Conservation (phyloP, 1,284 basidiomycete genomes). For the Microbotryum intermedium region DNA sequence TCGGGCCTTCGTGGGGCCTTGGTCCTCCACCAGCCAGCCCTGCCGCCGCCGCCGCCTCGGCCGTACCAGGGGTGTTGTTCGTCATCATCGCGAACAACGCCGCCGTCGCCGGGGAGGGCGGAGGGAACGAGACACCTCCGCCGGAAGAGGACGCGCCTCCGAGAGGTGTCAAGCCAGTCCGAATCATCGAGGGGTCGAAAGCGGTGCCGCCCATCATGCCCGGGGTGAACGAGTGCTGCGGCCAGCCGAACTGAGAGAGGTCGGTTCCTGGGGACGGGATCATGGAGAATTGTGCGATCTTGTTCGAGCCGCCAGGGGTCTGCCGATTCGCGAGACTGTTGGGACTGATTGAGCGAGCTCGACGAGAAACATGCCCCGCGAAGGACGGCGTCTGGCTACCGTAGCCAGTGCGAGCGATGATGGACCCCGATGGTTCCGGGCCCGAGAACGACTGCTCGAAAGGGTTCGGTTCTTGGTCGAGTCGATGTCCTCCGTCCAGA, state of each 20-base stretch:
- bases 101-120: slow-evolving; percentile 79
- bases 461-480: slow-evolving; percentile 74
- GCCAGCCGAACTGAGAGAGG: slow-evolving; percentile 55
- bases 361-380: slow-evolving; percentile 9
- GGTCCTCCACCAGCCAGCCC: slow-evolving; percentile 19
- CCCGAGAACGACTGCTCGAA: slow-evolving; percentile 86
- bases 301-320: neutral
- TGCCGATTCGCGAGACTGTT: neutral
- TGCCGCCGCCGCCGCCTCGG: slow-evolving; percentile 7
- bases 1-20: slow-evolving; percentile 25
- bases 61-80: slow-evolving; percentile 49
- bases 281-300: neutral
- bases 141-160: slow-evolving; percentile 60
- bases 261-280: slow-evolving; percentile 19
- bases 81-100: slow-evolving; percentile 89
- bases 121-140: slow-evolving; percentile 59
- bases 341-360: slow-evolving; percentile 28
- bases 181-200: slow-evolving; percentile 42
- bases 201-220: too few relatives aligned
- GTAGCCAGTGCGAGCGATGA: slow-evolving; percentile 14
- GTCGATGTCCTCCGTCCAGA: slow-evolving; percentile 11
- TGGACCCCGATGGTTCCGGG: slow-evolving; percentile 37
- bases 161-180: slow-evolving; percentile 81
- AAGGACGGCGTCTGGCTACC: neutral
- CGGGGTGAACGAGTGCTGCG: slow-evolving; percentile 50